Base-by-base conservation (phyloP, 306 rosid species). In the Trichosanthes cucumerina region DNA sequence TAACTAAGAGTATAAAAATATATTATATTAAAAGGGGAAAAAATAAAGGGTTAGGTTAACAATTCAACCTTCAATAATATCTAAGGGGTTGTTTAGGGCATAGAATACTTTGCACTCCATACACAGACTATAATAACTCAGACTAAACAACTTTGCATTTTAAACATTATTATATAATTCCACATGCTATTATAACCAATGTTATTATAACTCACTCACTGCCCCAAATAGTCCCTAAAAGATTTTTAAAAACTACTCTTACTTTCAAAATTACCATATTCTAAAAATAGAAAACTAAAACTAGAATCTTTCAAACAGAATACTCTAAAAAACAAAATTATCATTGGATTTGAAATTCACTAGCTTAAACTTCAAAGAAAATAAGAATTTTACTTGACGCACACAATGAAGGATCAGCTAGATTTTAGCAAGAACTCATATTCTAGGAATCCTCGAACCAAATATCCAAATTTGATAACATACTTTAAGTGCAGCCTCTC, bases 401-500 rank as follows among this genome's bases (percentile, higher is more conserved):
- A 9, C 36, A 23, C 24, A 70, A 69, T 66, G 49, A 16, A 66
- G 39, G 38, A 14, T 60, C 68, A 28, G 15, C 64, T 58, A 24
- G 36, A 58, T 58, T 38, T 66, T 10, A 39, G 41, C 49, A 38
- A 21, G 28, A 62, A 62, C 21, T 12, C 39, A 15, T 62, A 62
- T 21, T 24, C 38, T 71, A 44, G 76, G 9, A 43, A 71, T 21
- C 11, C 6, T 6, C 31, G 21, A 70, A 41, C 9, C 56, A 11
- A 43, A 23, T 70, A 44, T 28, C 5, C 13, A 24, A 66, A 54
- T 54, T 84, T 69, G 80, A 73, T 64, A 21, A 84, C 96, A 75
- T 82, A 92, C 98, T 85, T 89, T 95, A 54, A 88, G 78, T 53
- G 98, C 96, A 66, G 88, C 96, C 82, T 95, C 97, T 85, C 93